Evolutionary conservation across 371 early-diverging fungal species (phyloP).

Genomic region (Fennellomyces sp.): DNA sequence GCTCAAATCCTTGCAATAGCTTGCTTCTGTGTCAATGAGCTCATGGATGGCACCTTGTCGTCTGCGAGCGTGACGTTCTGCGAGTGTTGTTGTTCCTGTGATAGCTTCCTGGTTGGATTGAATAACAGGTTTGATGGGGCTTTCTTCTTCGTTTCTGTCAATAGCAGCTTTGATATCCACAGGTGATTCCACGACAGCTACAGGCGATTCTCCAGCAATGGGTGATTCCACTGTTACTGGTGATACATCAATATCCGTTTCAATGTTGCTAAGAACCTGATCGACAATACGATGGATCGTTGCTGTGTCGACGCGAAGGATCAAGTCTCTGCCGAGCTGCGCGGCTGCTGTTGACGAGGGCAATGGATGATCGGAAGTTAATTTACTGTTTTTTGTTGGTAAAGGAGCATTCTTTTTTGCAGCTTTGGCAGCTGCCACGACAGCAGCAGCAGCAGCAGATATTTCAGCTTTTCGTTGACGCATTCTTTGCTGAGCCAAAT

Average conservation of each 20-base stretch:
- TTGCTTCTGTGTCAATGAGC: slow-evolving; percentile 41
- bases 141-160: too few relatives aligned
- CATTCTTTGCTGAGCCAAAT: background rate
- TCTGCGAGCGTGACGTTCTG: background rate
- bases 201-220: too few relatives aligned
- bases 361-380: slow-evolving; percentile 1
- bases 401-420: slow-evolving; percentile 9
- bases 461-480: slow-evolving; percentile 22
- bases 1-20: slow-evolving; percentile 32
- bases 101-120: background rate
- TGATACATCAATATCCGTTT: too few relatives aligned
- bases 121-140: background rate
- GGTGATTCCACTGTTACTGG: too few relatives aligned
- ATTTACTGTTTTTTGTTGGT: background rate
- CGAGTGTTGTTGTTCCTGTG: background rate
- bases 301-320: slow-evolving; percentile 1
- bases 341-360: background rate
- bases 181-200: too few relatives aligned
- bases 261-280: background rate
- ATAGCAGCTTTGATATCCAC: too few relatives aligned
- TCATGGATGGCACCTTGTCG: slow-evolving; percentile 27
- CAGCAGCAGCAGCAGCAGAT: slow-evolving; percentile 19
- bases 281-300: slow-evolving; percentile 1
- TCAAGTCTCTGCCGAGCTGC: slow-evolving; percentile 1
- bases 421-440: slow-evolving; percentile 25